phyloP scores from a whole-genome alignment of 2,329 filamentous ascomycete species.

The Diaporthe aspalathi region DNA sequence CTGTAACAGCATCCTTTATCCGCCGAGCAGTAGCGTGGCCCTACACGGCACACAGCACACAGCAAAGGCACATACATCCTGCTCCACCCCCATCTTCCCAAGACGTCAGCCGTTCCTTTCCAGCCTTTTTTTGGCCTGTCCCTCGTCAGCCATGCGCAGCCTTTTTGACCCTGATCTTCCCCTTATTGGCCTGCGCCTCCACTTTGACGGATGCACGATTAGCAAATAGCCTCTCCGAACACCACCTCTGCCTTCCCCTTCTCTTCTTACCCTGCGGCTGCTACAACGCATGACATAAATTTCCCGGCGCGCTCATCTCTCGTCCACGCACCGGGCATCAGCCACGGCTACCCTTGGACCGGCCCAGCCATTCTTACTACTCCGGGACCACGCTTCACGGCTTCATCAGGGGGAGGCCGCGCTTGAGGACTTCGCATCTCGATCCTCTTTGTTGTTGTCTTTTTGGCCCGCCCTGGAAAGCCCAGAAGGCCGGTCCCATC shows the following conservation, averaged over 20 bases:
- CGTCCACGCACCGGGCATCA: background rate
- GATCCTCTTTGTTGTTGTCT: too few species aligned
- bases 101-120: conserved; percentile 28
- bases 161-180: conserved; percentile 7
- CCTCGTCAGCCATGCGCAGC: conserved; percentile 37
- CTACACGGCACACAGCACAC: too few species aligned
- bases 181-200: conserved; percentile 36
- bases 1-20: conserved; percentile 18
- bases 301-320: conserved; percentile 9
- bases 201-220: conserved; percentile 35
- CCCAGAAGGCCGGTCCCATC: conserved; percentile 21
- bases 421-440: background rate
- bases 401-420: background rate
- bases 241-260: background rate
- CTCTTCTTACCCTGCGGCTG: conserved; percentile 2
- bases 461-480: conserved; percentile 4
- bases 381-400: background rate
- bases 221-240: conserved; percentile 33
- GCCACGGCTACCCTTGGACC: background rate
- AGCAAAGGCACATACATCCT: too few species aligned
- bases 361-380: background rate
- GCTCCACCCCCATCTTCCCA: conserved; percentile 3
- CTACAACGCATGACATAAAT: conserved; percentile 23
- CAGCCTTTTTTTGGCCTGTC: conserved; percentile 6
- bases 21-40: background rate